These are phyloP conservation scores for Chalciporus pseudorubinellus DNA, from an alignment of 768 basidiomycete species.

Conservation along the genomic window DNA sequence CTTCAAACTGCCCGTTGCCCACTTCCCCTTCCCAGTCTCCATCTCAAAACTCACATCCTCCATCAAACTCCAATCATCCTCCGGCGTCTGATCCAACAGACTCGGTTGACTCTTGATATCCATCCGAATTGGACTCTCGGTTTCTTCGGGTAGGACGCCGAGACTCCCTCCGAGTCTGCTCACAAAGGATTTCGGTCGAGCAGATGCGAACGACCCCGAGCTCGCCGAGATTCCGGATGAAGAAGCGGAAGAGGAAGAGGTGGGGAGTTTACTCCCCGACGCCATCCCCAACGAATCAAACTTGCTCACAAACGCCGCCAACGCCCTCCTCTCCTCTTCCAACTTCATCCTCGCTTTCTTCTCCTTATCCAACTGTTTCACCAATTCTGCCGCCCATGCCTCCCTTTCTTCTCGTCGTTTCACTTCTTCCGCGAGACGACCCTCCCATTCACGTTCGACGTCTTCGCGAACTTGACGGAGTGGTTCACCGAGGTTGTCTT, in stretches of 20 bases:
- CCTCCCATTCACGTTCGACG: conserved; percentile 71
- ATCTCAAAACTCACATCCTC: conserved; percentile 56
- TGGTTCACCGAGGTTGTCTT: conserved; percentile 70
- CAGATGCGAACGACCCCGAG: conserved; percentile 17
- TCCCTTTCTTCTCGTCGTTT: conserved; percentile 66
- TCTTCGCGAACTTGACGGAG: conserved; percentile 65
- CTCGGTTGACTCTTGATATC: conserved; percentile 46
- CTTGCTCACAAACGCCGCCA: conserved; percentile 78
- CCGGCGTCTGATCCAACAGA: conserved; percentile 58
- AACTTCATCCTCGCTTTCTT: conserved; percentile 65
- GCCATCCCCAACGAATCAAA: conserved; percentile 72
- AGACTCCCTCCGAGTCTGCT: conserved; percentile 28
- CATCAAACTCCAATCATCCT: conserved; percentile 48
- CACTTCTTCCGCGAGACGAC: conserved; percentile 55
- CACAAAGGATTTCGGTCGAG: conserved; percentile 52
- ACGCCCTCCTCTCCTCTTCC: conserved; percentile 75
- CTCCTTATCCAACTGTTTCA: conserved; percentile 76
- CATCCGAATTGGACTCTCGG: conserved; percentile 53
- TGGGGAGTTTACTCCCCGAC: conserved; percentile 32
- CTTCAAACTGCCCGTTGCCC: conserved; percentile 13
- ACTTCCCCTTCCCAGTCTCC: conserved; percentile 26
- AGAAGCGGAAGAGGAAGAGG: conserved; percentile 33
- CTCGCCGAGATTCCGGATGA: too few species aligned
- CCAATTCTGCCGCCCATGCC: conserved; percentile 70
- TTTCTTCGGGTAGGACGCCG: conserved; percentile 31